Conservation (phyloP, 1,284 basidiomycete genomes). For the Marasmius tenuissimus region DNA sequence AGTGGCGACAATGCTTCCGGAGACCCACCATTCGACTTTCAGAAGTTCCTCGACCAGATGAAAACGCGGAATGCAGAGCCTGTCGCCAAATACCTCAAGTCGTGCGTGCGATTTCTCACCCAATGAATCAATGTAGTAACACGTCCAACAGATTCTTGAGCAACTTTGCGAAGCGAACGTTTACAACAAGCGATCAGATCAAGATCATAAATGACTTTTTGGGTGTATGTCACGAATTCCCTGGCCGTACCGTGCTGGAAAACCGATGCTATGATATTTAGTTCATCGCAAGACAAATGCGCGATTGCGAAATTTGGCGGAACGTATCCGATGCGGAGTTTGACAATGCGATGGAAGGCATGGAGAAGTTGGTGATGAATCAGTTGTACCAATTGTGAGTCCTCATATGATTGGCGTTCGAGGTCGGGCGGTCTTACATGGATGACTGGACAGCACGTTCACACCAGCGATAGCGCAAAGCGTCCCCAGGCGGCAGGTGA, state of each 20-base stretch:
- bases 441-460: constrained; percentile 68
- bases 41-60: constrained; percentile 90
- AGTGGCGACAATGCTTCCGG: background rate
- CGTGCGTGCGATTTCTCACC: constrained; percentile 50
- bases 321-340: constrained; percentile 81
- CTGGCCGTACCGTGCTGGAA: background rate
- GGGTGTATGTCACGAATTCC: constrained; percentile 51
- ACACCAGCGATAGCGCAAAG: constrained; percentile 74
- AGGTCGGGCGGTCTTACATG: constrained; percentile 2
- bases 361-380: constrained; percentile 99
- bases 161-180: constrained; percentile 88
- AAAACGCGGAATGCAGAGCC: constrained; percentile 82
- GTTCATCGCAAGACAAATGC: constrained; percentile 90
- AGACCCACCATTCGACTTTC: constrained; percentile 75
- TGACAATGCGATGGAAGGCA: constrained; percentile 96
- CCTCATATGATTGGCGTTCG: constrained; percentile 6
- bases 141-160: constrained; percentile 73
- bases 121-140: background rate
- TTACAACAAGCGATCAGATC: constrained; percentile 88
- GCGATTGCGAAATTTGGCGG: constrained; percentile 82
- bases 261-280: constrained; percentile 31
- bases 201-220: constrained; percentile 94
- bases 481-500: constrained; percentile 75
- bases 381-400: constrained; percentile 89
- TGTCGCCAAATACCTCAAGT: constrained; percentile 87